A percentile compares a stretch with the other conserved stretches of the same genome.
Conservation (phyloP, 768 basidiomycete genomes). For the Agrocybe praecox region DNA sequence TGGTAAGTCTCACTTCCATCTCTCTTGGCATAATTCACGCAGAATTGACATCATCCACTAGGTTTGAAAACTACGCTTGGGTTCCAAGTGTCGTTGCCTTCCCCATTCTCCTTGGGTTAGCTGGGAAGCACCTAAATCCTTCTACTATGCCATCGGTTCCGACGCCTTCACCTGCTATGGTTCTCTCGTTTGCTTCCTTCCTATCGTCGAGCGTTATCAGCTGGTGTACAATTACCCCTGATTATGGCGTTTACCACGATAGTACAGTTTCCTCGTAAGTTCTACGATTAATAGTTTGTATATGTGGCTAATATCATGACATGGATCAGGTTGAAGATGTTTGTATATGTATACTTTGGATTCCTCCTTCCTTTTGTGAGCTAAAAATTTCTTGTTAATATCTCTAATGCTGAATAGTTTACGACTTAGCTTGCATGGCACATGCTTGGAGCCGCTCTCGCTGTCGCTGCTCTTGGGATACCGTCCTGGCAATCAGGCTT, state of each 20-base stretch:
- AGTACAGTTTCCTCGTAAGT: constrained; percentile 30
- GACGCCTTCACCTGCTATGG: constrained; percentile 25
- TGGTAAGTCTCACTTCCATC: constrained; percentile 41
- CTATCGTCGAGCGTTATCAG: constrained; percentile 39
- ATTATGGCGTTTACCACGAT: constrained; percentile 47
- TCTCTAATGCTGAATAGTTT: not conserved
- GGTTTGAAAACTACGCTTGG: constrained; percentile 66
- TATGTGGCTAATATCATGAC: not conserved
- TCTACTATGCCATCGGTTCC: constrained; percentile 31
- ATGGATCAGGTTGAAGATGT: constrained; percentile 51
- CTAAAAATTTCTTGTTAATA: not conserved
- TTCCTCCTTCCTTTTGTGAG: constrained; percentile 63
- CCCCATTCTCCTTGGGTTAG: constrained; percentile 62
- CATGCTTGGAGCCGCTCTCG: constrained; percentile 72
- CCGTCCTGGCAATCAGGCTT: constrained; percentile 61
- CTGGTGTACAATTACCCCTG: constrained; percentile 46
- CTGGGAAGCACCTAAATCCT: constrained; percentile 57
- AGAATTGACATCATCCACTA: constrained; percentile 5
- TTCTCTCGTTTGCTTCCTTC: constrained; percentile 39
- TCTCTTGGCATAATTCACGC: not conserved
- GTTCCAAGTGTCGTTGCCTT: constrained; percentile 66
- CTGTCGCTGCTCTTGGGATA: constrained; percentile 54
- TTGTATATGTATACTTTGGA: constrained; percentile 65
- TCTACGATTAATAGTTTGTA: not conserved
- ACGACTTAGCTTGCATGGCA: constrained; percentile 38